Percentiles rank a stretch among this genome's conserved stretches.
phyloP scores from a whole-genome alignment of 2,329 filamentous ascomycete species.

The Alternaria novae-zelandiae region DNA sequence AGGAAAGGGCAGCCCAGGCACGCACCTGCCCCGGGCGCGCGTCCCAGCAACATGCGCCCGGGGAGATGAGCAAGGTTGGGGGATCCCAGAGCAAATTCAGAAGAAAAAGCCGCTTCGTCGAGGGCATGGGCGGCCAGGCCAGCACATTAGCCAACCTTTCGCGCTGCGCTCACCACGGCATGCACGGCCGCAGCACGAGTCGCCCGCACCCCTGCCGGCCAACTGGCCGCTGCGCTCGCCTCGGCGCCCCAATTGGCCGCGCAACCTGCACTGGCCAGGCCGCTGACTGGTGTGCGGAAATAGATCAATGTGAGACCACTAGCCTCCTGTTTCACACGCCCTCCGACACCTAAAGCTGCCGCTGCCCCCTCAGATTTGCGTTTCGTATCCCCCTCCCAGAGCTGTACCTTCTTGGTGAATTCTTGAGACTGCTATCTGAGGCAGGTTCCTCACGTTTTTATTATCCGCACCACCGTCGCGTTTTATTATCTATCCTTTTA shows the following conservation, averaged over 20 bases:
- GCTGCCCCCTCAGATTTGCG: slow-evolving; percentile 47
- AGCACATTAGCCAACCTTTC: slow-evolving; percentile 10
- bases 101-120: not conserved
- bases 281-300: slow-evolving; percentile 39
- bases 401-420: slow-evolving; percentile 43
- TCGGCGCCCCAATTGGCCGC: slow-evolving; percentile 30
- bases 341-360: slow-evolving; percentile 50
- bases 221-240: slow-evolving; percentile 13
- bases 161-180: slow-evolving; percentile 15
- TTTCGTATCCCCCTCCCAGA: slow-evolving; percentile 45
- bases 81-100: not conserved
- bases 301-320: slow-evolving; percentile 48
- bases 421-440: slow-evolving; percentile 46
- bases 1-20: slow-evolving; percentile 7
- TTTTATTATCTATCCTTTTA: slow-evolving; percentile 43
- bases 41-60: not conserved
- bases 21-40: not conserved
- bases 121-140: slow-evolving; percentile 3
- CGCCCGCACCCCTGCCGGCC: slow-evolving; percentile 20
- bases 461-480: slow-evolving; percentile 26
- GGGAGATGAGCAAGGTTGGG: not conserved
- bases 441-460: slow-evolving; percentile 39
- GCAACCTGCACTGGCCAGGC: slow-evolving; percentile 29
- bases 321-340: slow-evolving; percentile 49
- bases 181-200: slow-evolving; percentile 30